Base-by-base conservation (phyloP, 192 early-diverging fungal genomes). In the Glomus cerebriforme region DNA sequence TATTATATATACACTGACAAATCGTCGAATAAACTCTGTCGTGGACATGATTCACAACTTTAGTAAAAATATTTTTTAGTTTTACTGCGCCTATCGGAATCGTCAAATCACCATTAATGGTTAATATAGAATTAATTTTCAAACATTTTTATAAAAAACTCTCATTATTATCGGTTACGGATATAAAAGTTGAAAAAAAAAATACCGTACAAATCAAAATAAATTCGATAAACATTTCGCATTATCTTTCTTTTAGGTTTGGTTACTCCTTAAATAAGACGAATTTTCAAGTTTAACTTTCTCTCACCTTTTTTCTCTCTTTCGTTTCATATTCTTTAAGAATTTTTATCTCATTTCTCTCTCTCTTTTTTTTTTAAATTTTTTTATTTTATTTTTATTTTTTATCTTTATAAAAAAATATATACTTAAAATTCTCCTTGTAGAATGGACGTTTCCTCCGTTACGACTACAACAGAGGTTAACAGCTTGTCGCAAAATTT, bases 1-100 rank as follows among this genome's bases (percentile, higher is more conserved):
- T 65, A 65, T 65, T 65, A 65, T 31, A 65, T 31, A 27, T 31
- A 65, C 27, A 62, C 26, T 10, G 17, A 54, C 17, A 54, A 27
- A 31, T 65, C 27, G 27, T 31, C 63, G 4, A 19, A 17, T 7
- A 22, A 22, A 54, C 32, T 31, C 26, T 65, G 63, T 65, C 29
- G 63, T 65, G 63, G 32, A 65, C 63, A 65, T 65, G 27, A 65
- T 32, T 65, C 63, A 65, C 63, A 65, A 65, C 63, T 0, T 65
- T 65, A 32, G 63, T n/a, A 65, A 2, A 43, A 43, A 2, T 43
- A 43, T 43, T 62, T 62, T 27, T 62, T 29, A 24, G 2, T 3
- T 12, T 62, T 62, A 27, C 60, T 62, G 60, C 60, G 60, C 24
- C 60, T 12, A 13, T 24, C n/a, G 7, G 12, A 43, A 43, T 43